Percentiles rank a stretch among this genome's conserved stretches.
These are phyloP conservation scores for Apodospora peruviana DNA, from an alignment of 495 filamentous ascomycete species.

Conservation along the genomic window DNA sequence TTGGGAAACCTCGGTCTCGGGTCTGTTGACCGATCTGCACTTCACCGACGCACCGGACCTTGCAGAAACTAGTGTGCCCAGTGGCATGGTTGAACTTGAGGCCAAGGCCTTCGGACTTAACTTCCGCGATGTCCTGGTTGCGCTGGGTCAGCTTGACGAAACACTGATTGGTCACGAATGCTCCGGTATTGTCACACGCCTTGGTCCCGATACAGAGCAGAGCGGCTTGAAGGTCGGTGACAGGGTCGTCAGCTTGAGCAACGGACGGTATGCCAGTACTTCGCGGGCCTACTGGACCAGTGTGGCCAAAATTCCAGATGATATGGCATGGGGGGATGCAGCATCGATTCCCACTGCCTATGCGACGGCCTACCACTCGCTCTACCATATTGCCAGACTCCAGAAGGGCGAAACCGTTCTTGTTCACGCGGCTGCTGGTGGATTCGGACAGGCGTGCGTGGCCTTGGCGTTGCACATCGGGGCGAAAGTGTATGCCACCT, in stretches of 20 bases:
- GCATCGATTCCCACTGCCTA: neutral
- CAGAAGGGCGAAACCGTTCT: neutral
- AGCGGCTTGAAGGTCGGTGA: conserved; percentile 1
- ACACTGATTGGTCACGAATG: neutral
- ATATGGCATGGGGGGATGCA: neutral
- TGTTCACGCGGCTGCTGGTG: conserved; percentile 20
- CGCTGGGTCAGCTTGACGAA: neutral
- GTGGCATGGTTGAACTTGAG: neutral
- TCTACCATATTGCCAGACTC: neutral
- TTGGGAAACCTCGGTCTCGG: neutral
- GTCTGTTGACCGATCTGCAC: neutral
- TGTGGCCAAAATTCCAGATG: neutral
- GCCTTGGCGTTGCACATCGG: conserved; percentile 41
- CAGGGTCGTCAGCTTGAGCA: neutral
- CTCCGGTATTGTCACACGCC: neutral
- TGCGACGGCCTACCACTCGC: neutral
- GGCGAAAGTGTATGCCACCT: conserved; percentile 45
- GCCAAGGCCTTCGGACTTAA: neutral
- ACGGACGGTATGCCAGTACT: neutral
- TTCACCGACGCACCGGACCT: neutral
- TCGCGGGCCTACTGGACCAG: neutral
- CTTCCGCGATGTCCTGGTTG: conserved; percentile 1
- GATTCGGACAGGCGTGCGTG: conserved; percentile 45
- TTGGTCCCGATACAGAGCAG: neutral
- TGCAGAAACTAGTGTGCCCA: neutral